phyloP scores from a whole-genome alignment of 129 eudicot genomes.

The Mikania micrantha region DNA sequence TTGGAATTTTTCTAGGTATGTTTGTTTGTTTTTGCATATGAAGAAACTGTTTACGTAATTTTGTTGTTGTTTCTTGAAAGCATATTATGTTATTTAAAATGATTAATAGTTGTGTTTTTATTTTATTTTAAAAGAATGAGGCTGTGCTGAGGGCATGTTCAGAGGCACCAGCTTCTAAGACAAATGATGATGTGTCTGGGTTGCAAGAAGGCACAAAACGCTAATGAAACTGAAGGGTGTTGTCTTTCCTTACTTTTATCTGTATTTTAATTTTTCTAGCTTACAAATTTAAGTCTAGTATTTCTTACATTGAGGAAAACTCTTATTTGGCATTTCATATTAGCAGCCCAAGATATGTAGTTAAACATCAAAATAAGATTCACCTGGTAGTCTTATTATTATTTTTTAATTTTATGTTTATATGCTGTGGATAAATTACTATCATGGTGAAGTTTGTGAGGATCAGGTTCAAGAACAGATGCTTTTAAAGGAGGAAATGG shows the following conservation, averaged over 20 bases:
- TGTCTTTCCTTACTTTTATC: not conserved
- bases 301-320: too few species aligned
- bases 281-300: not conserved
- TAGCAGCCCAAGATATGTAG: too few species aligned
- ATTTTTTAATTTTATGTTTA: too few species aligned
- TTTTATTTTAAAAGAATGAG: constrained; percentile 80
- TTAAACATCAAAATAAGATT: too few species aligned
- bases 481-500: too few species aligned
- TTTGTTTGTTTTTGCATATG: too few species aligned
- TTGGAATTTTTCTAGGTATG: too few species aligned
- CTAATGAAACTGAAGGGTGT: constrained; percentile 18
- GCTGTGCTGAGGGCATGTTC: constrained; percentile 86
- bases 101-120: not conserved
- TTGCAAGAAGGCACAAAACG: constrained; percentile 25
- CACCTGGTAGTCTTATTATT: too few species aligned
- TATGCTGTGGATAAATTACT: too few species aligned
- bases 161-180: constrained; percentile 44
- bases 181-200: constrained; percentile 19
- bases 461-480: too few species aligned
- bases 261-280: not conserved
- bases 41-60: not conserved
- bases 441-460: too few species aligned
- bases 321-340: too few species aligned
- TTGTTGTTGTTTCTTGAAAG: not conserved
- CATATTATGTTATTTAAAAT: not conserved